A percentile compares a stretch with the other conserved stretches of the same genome.
Conservation (phyloP, 305 asterid genomes). For the Andrographis paniculata region DNA sequence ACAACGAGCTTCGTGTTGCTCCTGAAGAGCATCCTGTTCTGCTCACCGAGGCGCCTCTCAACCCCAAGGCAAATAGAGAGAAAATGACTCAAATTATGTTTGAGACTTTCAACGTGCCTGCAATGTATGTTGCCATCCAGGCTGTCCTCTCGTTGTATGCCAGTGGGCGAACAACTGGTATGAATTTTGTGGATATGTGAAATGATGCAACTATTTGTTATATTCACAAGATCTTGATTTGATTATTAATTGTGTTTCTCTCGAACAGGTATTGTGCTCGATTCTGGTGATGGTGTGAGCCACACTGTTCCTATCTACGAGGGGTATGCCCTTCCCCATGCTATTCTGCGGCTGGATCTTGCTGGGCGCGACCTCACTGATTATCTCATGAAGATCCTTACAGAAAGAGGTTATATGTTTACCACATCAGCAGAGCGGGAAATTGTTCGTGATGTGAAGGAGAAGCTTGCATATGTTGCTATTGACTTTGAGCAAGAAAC, state of each 20-base stretch:
- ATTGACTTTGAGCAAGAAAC: conserved; percentile 37
- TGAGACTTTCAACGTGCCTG: too few species aligned
- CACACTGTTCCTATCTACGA: too few species aligned
- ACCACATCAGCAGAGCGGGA: conserved; percentile 39
- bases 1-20: conserved; percentile 45
- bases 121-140: too few species aligned
- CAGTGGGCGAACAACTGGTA: conserved; percentile 54
- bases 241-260: background rate
- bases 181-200: background rate
- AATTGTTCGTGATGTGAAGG: conserved; percentile 44
- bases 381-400: conserved; percentile 38
- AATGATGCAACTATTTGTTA: background rate
- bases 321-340: too few species aligned
- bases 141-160: conserved; percentile 49
- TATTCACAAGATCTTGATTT: background rate
- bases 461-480: conserved; percentile 43
- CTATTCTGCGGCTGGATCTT: too few species aligned
- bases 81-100: conserved; percentile 52
- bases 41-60: conserved; percentile 44
- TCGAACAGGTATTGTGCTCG: conserved; percentile 3
- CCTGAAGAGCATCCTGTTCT: conserved; percentile 44
- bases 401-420: conserved; percentile 43
- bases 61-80: conserved; percentile 45
- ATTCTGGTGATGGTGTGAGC: too few species aligned
- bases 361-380: conserved; percentile 22